These are phyloP conservation scores for Vinca major DNA, from an alignment of 305 asterid species.

Conservation along the genomic window DNA sequence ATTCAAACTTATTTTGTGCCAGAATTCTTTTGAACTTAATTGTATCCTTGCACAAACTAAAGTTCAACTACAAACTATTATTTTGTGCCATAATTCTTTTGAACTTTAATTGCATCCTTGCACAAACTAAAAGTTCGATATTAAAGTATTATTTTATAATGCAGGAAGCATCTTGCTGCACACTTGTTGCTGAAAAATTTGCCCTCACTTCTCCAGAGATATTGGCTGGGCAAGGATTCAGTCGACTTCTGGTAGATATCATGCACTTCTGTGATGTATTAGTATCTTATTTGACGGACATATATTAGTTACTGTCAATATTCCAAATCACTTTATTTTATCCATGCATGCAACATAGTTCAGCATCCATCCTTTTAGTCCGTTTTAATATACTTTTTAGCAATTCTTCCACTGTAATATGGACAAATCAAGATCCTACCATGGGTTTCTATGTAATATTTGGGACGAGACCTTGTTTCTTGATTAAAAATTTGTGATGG, in stretches of 20 bases:
- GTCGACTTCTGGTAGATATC: slow-evolving; percentile 63
- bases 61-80: not conserved
- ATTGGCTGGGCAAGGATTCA: slow-evolving; percentile 65
- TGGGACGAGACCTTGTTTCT: not conserved
- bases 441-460: not conserved
- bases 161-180: slow-evolving; percentile 72
- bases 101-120: not conserved
- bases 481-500: not conserved
- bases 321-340: too few relatives aligned
- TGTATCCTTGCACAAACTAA: too few relatives aligned
- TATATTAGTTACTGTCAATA: not conserved
- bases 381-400: not conserved
- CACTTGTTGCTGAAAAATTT: slow-evolving; percentile 58
- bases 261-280: not conserved
- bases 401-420: not conserved
- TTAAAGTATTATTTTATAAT: slow-evolving; percentile 16
- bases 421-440: not conserved
- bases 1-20: too few relatives aligned
- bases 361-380: too few relatives aligned
- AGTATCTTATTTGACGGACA: not conserved
- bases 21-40: too few relatives aligned
- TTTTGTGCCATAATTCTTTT: too few relatives aligned
- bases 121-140: not conserved
- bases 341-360: too few relatives aligned
- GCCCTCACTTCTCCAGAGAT: slow-evolving; percentile 47